These are phyloP conservation scores for Cudoniella acicularis DNA, from an alignment of 495 filamentous ascomycete genomes.

Conservation along the genomic window DNA sequence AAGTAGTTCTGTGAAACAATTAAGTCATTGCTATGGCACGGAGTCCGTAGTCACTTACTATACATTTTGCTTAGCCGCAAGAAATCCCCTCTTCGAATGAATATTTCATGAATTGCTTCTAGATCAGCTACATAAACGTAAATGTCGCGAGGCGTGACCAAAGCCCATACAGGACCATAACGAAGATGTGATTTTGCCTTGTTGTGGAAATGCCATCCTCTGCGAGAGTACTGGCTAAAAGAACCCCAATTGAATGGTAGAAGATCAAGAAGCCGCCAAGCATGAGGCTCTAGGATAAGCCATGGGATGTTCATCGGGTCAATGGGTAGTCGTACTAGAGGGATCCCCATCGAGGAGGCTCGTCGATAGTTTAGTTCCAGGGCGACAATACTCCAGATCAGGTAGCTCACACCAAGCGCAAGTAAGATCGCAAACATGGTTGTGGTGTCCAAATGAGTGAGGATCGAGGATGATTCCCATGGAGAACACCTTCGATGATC, in stretches of 20 bases:
- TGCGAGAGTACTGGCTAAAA: neutral
- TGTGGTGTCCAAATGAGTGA: too few relatives aligned
- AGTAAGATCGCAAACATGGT: neutral
- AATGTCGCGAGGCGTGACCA: neutral
- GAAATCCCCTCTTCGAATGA: neutral
- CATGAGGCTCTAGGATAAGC: neutral
- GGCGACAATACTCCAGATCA: neutral
- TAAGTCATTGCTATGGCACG: neutral
- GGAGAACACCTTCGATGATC: too few relatives aligned
- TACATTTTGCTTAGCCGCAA: neutral
- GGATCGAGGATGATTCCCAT: too few relatives aligned
- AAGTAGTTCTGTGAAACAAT: neutral
- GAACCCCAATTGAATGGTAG: neutral
- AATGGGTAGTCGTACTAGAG: neutral
- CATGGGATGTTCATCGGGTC: neutral
- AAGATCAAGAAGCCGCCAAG: neutral
- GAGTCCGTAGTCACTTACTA: neutral
- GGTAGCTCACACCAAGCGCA: neutral
- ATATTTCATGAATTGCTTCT: neutral
- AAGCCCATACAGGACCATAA: neutral
- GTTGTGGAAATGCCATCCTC: neutral
- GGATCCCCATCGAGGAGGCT: neutral
- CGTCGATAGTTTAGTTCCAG: neutral
- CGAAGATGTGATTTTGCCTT: neutral
- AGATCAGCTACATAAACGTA: neutral